Evolutionary conservation across 768 basidiomycete genomes (phyloP).

Genomic region (Megacollybia marginata): DNA sequence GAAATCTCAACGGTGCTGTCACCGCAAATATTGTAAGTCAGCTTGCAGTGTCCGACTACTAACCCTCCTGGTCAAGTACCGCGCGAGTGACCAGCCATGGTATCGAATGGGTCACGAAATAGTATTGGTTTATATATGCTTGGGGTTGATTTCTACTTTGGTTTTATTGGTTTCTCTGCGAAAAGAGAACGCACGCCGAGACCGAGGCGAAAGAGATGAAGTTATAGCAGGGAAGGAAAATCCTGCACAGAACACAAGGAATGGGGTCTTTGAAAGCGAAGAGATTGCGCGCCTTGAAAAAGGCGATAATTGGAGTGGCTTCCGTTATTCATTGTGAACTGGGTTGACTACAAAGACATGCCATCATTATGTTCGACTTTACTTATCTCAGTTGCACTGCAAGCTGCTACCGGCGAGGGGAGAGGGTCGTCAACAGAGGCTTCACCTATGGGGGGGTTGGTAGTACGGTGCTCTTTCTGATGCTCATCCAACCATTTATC

Average conservation of each 20-base stretch:
- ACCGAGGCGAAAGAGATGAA: conserved; percentile 63
- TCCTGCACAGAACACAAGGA: conserved; percentile 32
- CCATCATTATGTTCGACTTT: no score
- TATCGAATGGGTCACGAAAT: conserved; percentile 64
- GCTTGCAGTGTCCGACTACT: conserved; percentile 50
- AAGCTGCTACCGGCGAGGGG: conserved; percentile 42
- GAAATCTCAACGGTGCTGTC: conserved; percentile 69
- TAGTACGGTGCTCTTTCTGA: conserved; percentile 54
- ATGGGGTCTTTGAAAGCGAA: conserved; percentile 50
- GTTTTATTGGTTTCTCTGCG: conserved; percentile 26
- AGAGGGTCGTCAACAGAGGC: conserved; percentile 31
- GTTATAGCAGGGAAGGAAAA: conserved; percentile 40
- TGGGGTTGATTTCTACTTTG: conserved; percentile 38
- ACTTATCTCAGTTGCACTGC: conserved; percentile 23
- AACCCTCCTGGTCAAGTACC: conserved; percentile 67
- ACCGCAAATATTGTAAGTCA: conserved; percentile 48
- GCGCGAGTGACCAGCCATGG: conserved; percentile 58
- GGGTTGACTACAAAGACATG: no score
- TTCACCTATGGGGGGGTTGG: conserved; percentile 47
- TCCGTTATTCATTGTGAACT: conserved; percentile 52
- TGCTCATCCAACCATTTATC: conserved; percentile 94
- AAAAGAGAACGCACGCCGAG: conserved; percentile 58
- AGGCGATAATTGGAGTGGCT: conserved; percentile 73
- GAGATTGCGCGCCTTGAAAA: conserved; percentile 63
- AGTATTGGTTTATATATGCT: conserved; percentile 60